These are phyloP conservation scores for Bipolaris bicolor DNA, from an alignment of 2,329 filamentous ascomycete genomes.

Conservation along the genomic window DNA sequence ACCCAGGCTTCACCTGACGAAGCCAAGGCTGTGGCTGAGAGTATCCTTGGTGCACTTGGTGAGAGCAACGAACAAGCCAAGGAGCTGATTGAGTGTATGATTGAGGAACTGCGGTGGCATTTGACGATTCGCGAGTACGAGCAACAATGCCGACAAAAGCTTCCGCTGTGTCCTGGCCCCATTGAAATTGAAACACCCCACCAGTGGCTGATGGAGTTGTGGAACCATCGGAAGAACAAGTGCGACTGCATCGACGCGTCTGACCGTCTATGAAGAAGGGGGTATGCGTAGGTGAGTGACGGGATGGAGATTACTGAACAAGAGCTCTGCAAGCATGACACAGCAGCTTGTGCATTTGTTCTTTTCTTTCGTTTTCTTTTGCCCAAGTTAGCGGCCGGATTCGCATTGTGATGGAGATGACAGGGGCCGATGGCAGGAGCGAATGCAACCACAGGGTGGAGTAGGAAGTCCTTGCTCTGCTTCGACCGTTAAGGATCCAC, in stretches of 20 bases:
- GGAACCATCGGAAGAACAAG: constrained; percentile 29
- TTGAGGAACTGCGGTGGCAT: constrained; percentile 28
- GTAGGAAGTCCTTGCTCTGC: constrained; percentile 5
- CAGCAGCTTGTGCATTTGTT: constrained; percentile 5
- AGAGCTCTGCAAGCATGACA: background rate
- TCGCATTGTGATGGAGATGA: background rate
- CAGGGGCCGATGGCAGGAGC: background rate
- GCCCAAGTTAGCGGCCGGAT: constrained; percentile 4
- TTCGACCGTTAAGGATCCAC: background rate
- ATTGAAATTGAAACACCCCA: constrained; percentile 29
- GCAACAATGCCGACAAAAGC: constrained; percentile 26
- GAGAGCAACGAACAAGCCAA: constrained; percentile 16
- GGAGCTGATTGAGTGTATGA: constrained; percentile 26
- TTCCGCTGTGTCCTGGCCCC: constrained; percentile 34
- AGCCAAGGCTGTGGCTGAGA: constrained; percentile 17
- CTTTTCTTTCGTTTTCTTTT: constrained; percentile 11
- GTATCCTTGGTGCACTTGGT: constrained; percentile 6
- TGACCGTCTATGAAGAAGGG: background rate
- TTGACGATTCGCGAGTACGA: constrained; percentile 33
- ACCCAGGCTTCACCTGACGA: constrained; percentile 11
- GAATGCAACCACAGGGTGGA: constrained; percentile 3
- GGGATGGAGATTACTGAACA: constrained; percentile 1
- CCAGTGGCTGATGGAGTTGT: constrained; percentile 30
- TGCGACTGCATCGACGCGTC: constrained; percentile 24
- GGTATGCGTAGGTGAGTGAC: background rate